Percentiles rank a stretch among this genome's conserved stretches.
phyloP scores from a whole-genome alignment of 352 stramenopile genomes.

The Salisapilia sapeloensis region DNA sequence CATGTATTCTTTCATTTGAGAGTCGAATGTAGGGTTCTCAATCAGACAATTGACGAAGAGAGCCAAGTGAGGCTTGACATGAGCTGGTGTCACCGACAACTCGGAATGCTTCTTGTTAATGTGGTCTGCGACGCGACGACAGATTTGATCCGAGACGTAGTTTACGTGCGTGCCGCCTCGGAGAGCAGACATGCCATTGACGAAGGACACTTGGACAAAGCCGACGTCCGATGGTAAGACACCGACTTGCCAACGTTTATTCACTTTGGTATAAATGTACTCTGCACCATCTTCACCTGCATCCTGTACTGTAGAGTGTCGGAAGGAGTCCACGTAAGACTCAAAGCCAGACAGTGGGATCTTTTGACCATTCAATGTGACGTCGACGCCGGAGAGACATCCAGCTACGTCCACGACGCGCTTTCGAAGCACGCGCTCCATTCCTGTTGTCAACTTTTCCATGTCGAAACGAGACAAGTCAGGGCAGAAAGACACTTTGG shows the following conservation, averaged over 20 bases:
- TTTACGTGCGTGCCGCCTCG: conserved; percentile 95
- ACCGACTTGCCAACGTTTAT: conserved; percentile 93
- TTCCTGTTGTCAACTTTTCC: conserved; percentile 86
- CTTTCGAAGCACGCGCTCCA: conserved; percentile 88
- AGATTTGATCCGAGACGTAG: conserved; percentile 74
- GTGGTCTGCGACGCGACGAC: conserved; percentile 82
- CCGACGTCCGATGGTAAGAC: conserved; percentile 81
- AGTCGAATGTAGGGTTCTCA: conserved; percentile 98
- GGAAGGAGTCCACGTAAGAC: conserved; percentile 90
- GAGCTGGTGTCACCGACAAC: conserved; percentile 78
- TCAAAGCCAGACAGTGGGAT: conserved; percentile 90
- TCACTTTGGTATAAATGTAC: conserved; percentile 87
- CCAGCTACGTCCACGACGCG: conserved; percentile 98
- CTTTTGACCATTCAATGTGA: conserved; percentile 85
- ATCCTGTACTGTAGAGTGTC: conserved; percentile 47
- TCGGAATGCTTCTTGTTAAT: conserved; percentile 95
- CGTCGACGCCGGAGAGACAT: conserved; percentile 83
- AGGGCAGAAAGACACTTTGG: conserved; percentile 94
- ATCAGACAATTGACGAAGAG: conserved; percentile 99
- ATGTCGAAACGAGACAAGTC: conserved; percentile 96
- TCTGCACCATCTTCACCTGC: conserved; percentile 45
- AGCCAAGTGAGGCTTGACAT: conserved; percentile 96
- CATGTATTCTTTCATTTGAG: conserved; percentile 99
- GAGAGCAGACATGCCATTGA: conserved; percentile 96
- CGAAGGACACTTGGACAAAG: conserved; percentile 97